Evolutionary conservation across 1,284 basidiomycete genomes (phyloP).

Genomic region (Psilocybe mexicana): DNA sequence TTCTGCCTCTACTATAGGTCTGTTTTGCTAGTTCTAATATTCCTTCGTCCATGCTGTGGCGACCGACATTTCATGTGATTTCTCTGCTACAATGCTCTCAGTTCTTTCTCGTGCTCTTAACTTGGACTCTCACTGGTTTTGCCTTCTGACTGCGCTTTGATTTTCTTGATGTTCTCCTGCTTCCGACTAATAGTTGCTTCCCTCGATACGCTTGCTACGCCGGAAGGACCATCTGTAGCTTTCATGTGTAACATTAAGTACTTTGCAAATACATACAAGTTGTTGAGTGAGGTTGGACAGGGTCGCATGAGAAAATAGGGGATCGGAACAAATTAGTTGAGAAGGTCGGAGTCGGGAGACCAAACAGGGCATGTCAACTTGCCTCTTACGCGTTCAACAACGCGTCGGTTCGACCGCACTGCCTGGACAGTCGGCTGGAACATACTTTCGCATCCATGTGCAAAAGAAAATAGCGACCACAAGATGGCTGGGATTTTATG

Average conservation of each 20-base stretch:
- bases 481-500: constrained; percentile 8
- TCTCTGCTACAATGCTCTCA: too few relatives aligned
- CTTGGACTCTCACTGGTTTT: too few relatives aligned
- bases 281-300: too few relatives aligned
- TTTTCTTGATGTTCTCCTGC: too few relatives aligned
- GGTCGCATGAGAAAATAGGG: not conserved
- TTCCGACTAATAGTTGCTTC: too few relatives aligned
- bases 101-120: too few relatives aligned
- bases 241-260: too few relatives aligned
- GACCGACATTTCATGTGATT: too few relatives aligned
- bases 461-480: constrained; percentile 9
- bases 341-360: not conserved
- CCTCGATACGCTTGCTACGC: too few relatives aligned
- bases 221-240: too few relatives aligned
- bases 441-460: constrained; percentile 13
- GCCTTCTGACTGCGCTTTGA: constrained; percentile 9
- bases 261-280: too few relatives aligned
- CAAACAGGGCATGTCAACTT: constrained; percentile 18
- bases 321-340: not conserved
- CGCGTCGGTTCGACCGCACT: constrained; percentile 11
- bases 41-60: too few relatives aligned
- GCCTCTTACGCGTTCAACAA: constrained; percentile 20
- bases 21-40: not conserved
- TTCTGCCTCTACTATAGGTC: not conserved
- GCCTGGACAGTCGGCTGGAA: constrained; percentile 1